Evolutionary conservation across 1,284 basidiomycete species (phyloP).

Genomic region (Grifola frondosa): DNA sequence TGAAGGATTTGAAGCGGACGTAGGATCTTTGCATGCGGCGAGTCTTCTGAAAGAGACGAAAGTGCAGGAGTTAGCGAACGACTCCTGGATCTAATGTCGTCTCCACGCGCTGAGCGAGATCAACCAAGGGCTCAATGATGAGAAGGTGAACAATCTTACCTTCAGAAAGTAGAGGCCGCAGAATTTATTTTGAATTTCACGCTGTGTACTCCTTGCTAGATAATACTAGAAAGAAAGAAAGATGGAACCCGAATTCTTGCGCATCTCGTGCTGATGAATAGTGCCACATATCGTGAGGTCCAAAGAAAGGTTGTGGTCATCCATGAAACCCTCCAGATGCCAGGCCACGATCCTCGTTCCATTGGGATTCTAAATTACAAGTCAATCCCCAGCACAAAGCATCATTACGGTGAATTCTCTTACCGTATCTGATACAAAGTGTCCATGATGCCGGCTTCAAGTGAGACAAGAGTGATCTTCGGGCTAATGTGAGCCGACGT

Average conservation of each 20-base stretch:
- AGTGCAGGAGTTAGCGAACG: slow-evolving; percentile 61
- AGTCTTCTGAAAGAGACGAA: slow-evolving; percentile 77
- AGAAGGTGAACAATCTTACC: slow-evolving; percentile 39
- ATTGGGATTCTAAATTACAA: slow-evolving; percentile 76
- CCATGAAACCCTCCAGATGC: slow-evolving; percentile 95
- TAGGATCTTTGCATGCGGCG: slow-evolving; percentile 86
- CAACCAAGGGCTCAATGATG: slow-evolving; percentile 3
- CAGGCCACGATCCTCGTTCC: slow-evolving; percentile 95
- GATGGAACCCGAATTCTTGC: slow-evolving; percentile 62
- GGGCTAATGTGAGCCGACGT: slow-evolving; percentile 85
- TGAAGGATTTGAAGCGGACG: slow-evolving; percentile 86
- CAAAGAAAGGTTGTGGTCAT: slow-evolving; percentile 76
- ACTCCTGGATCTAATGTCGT: slow-evolving; percentile 37
- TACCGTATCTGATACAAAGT: slow-evolving; percentile 91
- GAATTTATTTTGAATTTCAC: slow-evolving; percentile 90
- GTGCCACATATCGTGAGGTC: slow-evolving; percentile 95
- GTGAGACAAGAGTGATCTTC: slow-evolving; percentile 77
- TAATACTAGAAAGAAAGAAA: slow-evolving; percentile 59
- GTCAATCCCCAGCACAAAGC: slow-evolving; percentile 2
- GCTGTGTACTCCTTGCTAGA: slow-evolving; percentile 88
- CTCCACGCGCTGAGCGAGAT: slow-evolving; percentile 31
- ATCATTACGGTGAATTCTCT: slow-evolving; percentile 16
- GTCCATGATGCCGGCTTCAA: slow-evolving; percentile 87
- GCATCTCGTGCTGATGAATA: slow-evolving; percentile 82
- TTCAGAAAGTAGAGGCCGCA: slow-evolving; percentile 73